phyloP scores from a whole-genome alignment of 768 basidiomycete genomes.

The Steccherinum ochraceum region DNA sequence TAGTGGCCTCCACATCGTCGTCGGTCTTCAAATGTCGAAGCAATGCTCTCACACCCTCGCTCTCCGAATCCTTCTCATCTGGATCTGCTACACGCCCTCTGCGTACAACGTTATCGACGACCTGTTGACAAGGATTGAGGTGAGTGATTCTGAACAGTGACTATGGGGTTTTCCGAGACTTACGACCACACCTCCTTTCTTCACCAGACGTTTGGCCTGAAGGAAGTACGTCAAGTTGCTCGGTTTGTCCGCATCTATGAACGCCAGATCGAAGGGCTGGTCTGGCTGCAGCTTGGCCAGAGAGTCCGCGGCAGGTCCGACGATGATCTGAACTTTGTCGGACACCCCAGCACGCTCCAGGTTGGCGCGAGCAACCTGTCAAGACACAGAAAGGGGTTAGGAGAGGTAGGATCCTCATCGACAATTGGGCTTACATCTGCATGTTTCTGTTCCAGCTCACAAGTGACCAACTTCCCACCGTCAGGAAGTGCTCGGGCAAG shows the following conservation, averaged over 20 bases:
- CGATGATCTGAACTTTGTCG: conserved; percentile 40
- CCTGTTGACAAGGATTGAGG: no score
- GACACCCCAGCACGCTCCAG: conserved; percentile 46
- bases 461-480: conserved; percentile 41
- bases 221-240: conserved; percentile 49
- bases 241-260: conserved; percentile 69
- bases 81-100: conserved; percentile 39
- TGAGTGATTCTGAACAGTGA: no score
- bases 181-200: conserved; percentile 57
- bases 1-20: conserved; percentile 31
- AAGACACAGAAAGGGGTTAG: background rate
- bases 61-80: conserved; percentile 7
- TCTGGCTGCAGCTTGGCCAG: conserved; percentile 41
- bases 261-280: conserved; percentile 55
- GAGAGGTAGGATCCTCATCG: background rate
- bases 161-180: conserved; percentile 16
- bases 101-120: conserved; percentile 59
- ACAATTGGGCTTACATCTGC: conserved; percentile 37
- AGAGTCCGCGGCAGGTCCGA: conserved; percentile 47
- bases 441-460: conserved; percentile 38
- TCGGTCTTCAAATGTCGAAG: conserved; percentile 43
- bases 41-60: conserved; percentile 43
- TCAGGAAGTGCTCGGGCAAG: conserved; percentile 35
- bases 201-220: conserved; percentile 54
- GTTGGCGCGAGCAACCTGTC: conserved; percentile 53